These are phyloP conservation scores for Hibiscus trionum DNA, from an alignment of 345 rosid species.

Conservation along the genomic window DNA sequence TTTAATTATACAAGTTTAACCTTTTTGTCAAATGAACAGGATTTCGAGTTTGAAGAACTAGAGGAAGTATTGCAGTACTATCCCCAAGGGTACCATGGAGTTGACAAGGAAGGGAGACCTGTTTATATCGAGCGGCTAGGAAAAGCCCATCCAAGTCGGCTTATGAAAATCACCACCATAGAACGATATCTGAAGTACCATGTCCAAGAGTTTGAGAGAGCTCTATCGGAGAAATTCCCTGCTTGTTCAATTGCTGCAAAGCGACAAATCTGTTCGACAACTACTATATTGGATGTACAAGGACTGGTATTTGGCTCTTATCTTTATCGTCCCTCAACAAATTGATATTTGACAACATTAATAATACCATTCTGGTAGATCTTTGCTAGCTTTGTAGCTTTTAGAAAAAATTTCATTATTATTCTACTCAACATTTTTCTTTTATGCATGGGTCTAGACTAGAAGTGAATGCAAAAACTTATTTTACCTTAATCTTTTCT, in stretches of 20 bases:
- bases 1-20: neutral
- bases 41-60: slow-evolving; percentile 81
- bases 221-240: slow-evolving; percentile 76
- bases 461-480: neutral
- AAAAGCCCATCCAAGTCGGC: slow-evolving; percentile 75
- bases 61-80: slow-evolving; percentile 87
- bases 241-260: slow-evolving; percentile 91
- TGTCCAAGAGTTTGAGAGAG: slow-evolving; percentile 93
- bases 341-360: neutral
- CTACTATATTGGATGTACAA: slow-evolving; percentile 86
- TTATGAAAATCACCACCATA: slow-evolving; percentile 70
- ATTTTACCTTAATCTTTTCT: neutral
- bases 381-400: slow-evolving; percentile 4
- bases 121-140: slow-evolving; percentile 94
- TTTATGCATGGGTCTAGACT: neutral
- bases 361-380: neutral
- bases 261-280: slow-evolving; percentile 63
- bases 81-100: slow-evolving; percentile 97
- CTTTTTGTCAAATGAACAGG: slow-evolving; percentile 30
- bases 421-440: neutral
- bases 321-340: slow-evolving; percentile 11
- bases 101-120: slow-evolving; percentile 94
- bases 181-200: slow-evolving; percentile 88
- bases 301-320: slow-evolving; percentile 59
- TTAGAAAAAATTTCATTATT: neutral